Evolutionary conservation across 2,329 filamentous ascomycete genomes (phyloP), one percentile per base, ranked within the genome.

Genomic region (Xylaria arbuscula): DNA sequence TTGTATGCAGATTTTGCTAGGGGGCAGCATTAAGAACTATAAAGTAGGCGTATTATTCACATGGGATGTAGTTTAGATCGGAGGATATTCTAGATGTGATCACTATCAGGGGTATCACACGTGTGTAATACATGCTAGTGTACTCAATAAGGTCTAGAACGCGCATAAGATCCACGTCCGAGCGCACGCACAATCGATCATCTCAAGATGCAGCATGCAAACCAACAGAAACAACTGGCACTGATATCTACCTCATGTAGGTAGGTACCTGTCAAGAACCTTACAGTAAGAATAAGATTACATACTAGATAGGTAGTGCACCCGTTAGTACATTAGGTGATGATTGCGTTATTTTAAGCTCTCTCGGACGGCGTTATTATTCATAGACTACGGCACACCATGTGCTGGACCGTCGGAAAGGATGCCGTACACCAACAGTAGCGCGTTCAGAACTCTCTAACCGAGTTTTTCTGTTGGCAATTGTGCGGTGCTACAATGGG

Each of bases 271-370:
- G 32, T 34, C 13, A 9, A 24, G 17, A 22, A 28, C 28, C 28
- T 28, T 28, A n/a, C n/a, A n/a, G n/a, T n/a, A 57, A 40, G 36
- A n/a, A 57, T 19, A 19, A 8, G 24, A 57, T 17, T 42, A 57
- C 19, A 11, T 17, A 8, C 36, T 4, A 2, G 17, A 28, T 28
- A 3, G 17, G 28, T 36, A n/a, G 51, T 34, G 36, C 19, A n/a
- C 17, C 28, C 13, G 22, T 32, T 42, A 7, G 38, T n/a, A 22
- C 40, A 45, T 13, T 56, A 42, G 22, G 13, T 19, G 32, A 45
- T 34, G 32, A 6, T 28, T 32, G 38, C 38, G 22, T 28, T 38
- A 55, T 22, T 40, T 28, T 28, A 40, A 55, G 28, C 28, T 28
- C 5, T 5, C 5, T 55, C 38, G 40, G 19, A 45, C 55, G 38